Percentiles rank a stretch among this genome's conserved stretches.
phyloP scores from a whole-genome alignment of 257 asterid species.

The Solanum chaucha region DNA sequence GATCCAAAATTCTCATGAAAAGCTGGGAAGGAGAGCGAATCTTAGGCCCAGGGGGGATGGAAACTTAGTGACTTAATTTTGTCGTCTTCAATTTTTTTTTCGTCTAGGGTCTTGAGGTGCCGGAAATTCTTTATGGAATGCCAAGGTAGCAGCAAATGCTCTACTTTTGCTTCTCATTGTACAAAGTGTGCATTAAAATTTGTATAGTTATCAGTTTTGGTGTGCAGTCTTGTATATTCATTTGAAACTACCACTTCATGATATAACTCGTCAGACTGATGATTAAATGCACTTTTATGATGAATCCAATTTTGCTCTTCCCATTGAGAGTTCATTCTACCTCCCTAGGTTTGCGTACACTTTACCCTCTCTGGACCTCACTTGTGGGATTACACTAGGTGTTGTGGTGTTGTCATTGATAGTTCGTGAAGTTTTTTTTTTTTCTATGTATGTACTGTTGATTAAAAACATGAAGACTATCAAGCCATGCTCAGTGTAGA shows the following conservation, averaged over 20 bases:
- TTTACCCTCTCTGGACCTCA: not conserved
- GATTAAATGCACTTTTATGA: not conserved
- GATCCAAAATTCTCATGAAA: not conserved
- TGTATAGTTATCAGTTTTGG: conserved; percentile 17
- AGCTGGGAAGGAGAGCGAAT: not conserved
- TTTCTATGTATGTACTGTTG: not conserved
- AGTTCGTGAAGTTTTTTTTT: not conserved
- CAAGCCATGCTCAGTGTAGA: not conserved
- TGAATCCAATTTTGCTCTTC: not conserved
- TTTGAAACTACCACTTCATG: not conserved
- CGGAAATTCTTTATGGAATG: not conserved
- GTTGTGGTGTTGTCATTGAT: not conserved
- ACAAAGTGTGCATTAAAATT: conserved; percentile 20
- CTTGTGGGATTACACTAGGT: not conserved
- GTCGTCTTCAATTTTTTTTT: not conserved
- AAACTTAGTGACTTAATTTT: not conserved
- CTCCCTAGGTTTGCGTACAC: not conserved
- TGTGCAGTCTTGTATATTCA: conserved; percentile 4
- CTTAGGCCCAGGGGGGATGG: not conserved
- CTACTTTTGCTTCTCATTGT: conserved; percentile 16
- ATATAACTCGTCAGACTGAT: not conserved
- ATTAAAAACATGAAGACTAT: not conserved
- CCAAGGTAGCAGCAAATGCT: not conserved
- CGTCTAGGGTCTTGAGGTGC: not conserved
- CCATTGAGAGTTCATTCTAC: not conserved